These are phyloP conservation scores for Chlamydomonas applanata DNA, from an alignment of 139 green algal genomes.

Conservation along the genomic window DNA sequence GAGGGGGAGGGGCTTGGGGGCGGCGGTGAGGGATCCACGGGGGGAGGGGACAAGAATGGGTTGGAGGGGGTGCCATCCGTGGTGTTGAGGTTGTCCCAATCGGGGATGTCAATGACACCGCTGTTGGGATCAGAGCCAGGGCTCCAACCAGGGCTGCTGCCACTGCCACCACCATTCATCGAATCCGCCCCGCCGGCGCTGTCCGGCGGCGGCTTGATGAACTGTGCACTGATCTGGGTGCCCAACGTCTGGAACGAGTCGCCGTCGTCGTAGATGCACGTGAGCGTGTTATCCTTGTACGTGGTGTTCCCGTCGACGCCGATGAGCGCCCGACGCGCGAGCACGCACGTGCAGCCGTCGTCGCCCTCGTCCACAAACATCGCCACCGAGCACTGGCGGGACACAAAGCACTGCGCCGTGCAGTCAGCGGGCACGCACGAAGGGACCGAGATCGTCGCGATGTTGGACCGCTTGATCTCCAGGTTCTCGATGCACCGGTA, in stretches of 20 bases:
- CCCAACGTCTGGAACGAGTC: not conserved
- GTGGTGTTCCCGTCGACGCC: not conserved
- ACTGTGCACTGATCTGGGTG: not conserved
- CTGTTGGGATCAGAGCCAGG: not conserved
- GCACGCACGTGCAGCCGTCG: not conserved
- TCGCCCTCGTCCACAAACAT: not conserved
- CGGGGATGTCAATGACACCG: slow-evolving; percentile 9
- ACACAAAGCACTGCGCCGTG: slow-evolving; percentile 1
- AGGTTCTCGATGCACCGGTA: not conserved
- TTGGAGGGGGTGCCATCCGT: not conserved
- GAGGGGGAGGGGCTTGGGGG: not conserved
- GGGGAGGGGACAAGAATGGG: not conserved
- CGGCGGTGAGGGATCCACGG: not conserved
- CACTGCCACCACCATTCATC: not conserved
- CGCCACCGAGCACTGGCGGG: not conserved
- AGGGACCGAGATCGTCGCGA: not conserved
- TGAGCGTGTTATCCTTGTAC: not conserved
- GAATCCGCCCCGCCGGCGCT: not conserved
- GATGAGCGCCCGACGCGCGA: not conserved
- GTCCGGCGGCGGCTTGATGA: not conserved
- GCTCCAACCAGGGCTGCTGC: no score
- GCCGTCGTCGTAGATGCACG: slow-evolving; percentile 1
- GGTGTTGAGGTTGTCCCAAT: not conserved
- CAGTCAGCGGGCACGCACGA: not conserved
- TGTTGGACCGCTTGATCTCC: not conserved